Conservation (phyloP, 2,329 filamentous ascomycete genomes). For the Aspergillus calidoustus region DNA sequence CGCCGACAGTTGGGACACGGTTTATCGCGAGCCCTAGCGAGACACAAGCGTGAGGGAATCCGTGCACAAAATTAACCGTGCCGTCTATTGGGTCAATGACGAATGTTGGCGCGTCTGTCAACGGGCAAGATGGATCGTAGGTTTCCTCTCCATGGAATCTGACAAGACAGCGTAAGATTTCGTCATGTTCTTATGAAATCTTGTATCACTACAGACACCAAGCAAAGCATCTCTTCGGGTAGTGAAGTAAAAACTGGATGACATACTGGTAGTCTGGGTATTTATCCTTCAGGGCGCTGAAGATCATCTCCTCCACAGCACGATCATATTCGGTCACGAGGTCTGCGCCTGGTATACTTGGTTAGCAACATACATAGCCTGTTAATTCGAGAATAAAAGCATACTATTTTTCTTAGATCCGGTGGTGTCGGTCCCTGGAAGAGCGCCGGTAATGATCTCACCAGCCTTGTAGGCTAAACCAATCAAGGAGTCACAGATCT, state of each 20-base stretch:
- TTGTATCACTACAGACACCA: neutral
- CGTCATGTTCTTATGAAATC: neutral
- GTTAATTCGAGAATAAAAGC: constrained; percentile 9
- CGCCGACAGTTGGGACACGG: constrained; percentile 57
- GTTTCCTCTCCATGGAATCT: constrained; percentile 65
- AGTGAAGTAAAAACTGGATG: constrained; percentile 1
- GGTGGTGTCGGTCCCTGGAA: constrained; percentile 41
- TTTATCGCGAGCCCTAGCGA: constrained; percentile 62
- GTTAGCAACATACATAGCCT: neutral
- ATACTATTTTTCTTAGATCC: constrained; percentile 54
- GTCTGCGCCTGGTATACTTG: constrained; percentile 54
- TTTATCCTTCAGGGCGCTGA: constrained; percentile 52
- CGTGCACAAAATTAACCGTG: constrained; percentile 69
- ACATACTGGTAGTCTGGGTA: constrained; percentile 59
- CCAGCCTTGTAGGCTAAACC: constrained; percentile 47
- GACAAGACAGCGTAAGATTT: neutral
- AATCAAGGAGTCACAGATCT: constrained; percentile 50
- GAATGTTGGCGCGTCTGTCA: constrained; percentile 62
- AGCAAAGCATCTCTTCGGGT: neutral
- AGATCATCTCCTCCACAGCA: constrained; percentile 64
- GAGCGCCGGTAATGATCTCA: constrained; percentile 48
- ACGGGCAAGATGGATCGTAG: constrained; percentile 58
- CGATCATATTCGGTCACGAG: constrained; percentile 68
- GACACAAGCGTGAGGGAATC: constrained; percentile 62
- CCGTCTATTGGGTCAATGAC: constrained; percentile 69